A percentile compares a stretch with the other conserved stretches of the same genome.
phyloP scores from a whole-genome alignment of 495 filamentous ascomycete species.

The Mycothermus thermophilus region DNA sequence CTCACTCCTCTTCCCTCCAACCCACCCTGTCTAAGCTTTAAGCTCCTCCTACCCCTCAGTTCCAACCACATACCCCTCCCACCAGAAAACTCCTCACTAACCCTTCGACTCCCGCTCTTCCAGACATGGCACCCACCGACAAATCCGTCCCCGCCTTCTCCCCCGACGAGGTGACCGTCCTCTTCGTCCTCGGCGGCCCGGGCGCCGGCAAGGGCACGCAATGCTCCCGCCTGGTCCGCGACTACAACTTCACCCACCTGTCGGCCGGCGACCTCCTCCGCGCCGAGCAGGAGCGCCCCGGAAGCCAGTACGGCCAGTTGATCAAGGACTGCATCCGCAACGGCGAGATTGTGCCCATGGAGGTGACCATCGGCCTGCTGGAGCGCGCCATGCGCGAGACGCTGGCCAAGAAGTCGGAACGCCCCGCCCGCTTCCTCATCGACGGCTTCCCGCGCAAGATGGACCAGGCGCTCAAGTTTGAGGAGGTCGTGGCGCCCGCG shows the following conservation, averaged over 20 bases:
- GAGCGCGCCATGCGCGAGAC: conserved; percentile 78
- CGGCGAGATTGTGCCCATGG: conserved; percentile 94
- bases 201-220: conserved; percentile 76
- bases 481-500: conserved; percentile 71
- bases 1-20: background rate
- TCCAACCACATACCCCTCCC: background rate
- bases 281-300: conserved; percentile 76
- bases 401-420: conserved; percentile 21
- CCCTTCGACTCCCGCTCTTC: no score
- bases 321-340: conserved; percentile 85
- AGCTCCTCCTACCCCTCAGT: background rate
- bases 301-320: conserved; percentile 74
- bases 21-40: background rate
- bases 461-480: conserved; percentile 89
- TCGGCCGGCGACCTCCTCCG: conserved; percentile 88
- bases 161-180: conserved; percentile 64
- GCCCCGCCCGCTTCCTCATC: conserved; percentile 71
- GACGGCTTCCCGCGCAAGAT: conserved; percentile 95
- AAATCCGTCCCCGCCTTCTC: conserved; percentile 62
- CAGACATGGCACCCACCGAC: conserved; percentile 12
- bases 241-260: conserved; percentile 86
- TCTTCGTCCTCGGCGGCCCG: conserved; percentile 73
- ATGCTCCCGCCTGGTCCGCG: conserved; percentile 74
- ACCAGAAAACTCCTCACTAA: no score
- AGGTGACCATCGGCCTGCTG: conserved; percentile 85